Evolutionary conservation across 208 protist genomes (phyloP), one percentile per base, ranked within the genome.

Genomic region (Crithidia bombi): DNA sequence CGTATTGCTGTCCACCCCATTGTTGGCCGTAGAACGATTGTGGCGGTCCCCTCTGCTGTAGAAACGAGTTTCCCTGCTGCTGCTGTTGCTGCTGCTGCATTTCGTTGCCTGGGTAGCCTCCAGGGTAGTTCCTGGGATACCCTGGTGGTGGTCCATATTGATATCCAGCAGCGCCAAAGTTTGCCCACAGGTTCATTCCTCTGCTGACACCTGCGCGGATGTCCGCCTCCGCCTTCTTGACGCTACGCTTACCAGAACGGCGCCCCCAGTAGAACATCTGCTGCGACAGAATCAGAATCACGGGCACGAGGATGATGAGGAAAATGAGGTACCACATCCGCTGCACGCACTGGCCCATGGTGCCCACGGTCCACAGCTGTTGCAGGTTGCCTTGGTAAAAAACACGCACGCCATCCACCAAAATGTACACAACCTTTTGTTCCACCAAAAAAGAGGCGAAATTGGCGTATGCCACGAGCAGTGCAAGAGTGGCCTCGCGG

Each of bases 311-410:
- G 28, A 93, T 73, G 44, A 95, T 79, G n/a, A 93, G 69, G 28
- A 95, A 95, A 47, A 93, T 88, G 28, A 93, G 71, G 44, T 93
- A 95, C 88, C 90, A 95, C 67, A 86, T 87, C n/a, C 84, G 79
- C 15, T 61, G 55, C 41, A 78, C 41, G 47, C 90, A 95, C 51
- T 75, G 43, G 21, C 33, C 50, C 28, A 75, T 65, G 39, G 64
- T 83, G n/a, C 86, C 84, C 21, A 58, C 49, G 2, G 65, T 43
- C 5, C 57, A 73, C 21, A 81, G 25, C 12, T 36, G 12, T n/a
- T 76, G 72, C 19, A 47, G 5, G 25, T 65, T 49, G 25, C 73
- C 75, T 33, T 63, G 33, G 41, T 73, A 84, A 51, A 87, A 92
- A 0, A 93, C 73, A 26, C 69, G 67, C 26, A 81, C 78, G 19